These are phyloP conservation scores for Malus sieversii DNA, from an alignment of 306 rosid genomes.

Conservation along the genomic window DNA sequence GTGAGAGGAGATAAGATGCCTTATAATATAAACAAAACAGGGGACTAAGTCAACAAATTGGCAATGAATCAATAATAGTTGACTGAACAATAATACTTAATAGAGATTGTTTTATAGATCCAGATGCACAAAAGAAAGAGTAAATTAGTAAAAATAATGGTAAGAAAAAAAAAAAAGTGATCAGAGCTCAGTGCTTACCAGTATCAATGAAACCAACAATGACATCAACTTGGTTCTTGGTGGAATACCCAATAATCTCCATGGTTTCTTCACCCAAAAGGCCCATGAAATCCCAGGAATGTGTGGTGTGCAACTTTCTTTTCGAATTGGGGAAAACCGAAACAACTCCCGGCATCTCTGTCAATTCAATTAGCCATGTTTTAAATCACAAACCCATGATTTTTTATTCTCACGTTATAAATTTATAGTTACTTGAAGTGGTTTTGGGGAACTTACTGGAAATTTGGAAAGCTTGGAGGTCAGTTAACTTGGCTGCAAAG, in stretches of 20 bases:
- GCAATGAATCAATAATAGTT: not conserved
- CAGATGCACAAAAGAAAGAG: not conserved
- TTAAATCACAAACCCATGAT: slow-evolving; percentile 14
- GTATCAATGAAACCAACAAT: slow-evolving; percentile 72
- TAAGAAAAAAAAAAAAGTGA: not conserved
- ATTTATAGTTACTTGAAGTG: not conserved
- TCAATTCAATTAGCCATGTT: slow-evolving; percentile 25
- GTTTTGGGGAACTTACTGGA: slow-evolving; percentile 34
- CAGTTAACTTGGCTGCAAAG: slow-evolving; percentile 64
- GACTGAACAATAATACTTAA: not conserved
- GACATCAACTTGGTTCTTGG: slow-evolving; percentile 57
- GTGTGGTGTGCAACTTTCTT: slow-evolving; percentile 68
- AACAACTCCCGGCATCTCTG: slow-evolving; percentile 67
- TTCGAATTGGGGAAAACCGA: slow-evolving; percentile 67
- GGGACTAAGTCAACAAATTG: not conserved
- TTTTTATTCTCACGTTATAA: not conserved
- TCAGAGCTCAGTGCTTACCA: slow-evolving; percentile 25
- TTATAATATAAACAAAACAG: not conserved
- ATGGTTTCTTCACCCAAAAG: slow-evolving; percentile 43
- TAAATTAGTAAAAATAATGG: not conserved
- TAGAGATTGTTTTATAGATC: not conserved
- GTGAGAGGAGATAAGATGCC: not conserved
- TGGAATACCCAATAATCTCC: slow-evolving; percentile 43
- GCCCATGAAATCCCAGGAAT: slow-evolving; percentile 83
- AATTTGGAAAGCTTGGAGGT: slow-evolving; percentile 57